Base-by-base conservation (phyloP, 495 filamentous ascomycete genomes). In the Aspergillus taichungensis region DNA sequence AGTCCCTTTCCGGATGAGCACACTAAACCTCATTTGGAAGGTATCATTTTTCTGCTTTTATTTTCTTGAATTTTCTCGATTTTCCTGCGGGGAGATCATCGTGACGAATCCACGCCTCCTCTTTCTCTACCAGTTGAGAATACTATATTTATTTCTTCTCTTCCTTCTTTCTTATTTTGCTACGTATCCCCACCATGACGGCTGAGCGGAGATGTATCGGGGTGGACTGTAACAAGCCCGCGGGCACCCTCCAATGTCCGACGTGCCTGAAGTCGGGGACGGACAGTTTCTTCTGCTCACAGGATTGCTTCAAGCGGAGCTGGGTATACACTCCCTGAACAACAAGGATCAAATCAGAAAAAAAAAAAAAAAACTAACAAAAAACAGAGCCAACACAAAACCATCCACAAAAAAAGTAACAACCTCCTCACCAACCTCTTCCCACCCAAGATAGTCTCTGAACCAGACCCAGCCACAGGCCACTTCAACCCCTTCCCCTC, bases 251-350 rank as follows among this genome's bases (percentile, higher is more conserved):
- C 9, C 89, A 97, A 61, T 98, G 92, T 70, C 92, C 92, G 24
- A 96, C 85, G 37, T 98, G 92, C 55, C 72, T 95, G 47, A 95
- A 90, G 64, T 64, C 86, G 41, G 89, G 85, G 39, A 90, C 85
- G 56, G 87, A 91, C 60, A 92, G 87, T 68, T 95, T 79, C 64
- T 98, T 97, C 73, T 98, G 92, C 72, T 88, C 88, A 8, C 94
- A 98, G 61, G 94, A 97, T 56, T 98, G 92, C 75, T 98, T 98
- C 71, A 97, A 95, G 74, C 80, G 79, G 60, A 97, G 87, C 70
- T 98, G 92, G 92, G 92, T 97, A 78, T 45, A 28, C 51, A 45
- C 59, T 55, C 46, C 55, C 52, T 48, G 48, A 53, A 35, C 63
- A 39, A 40, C 53, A 61, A 59, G 58, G 45, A 51, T 50, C 59